These are phyloP conservation scores for Backusella tarrabulga DNA, from an alignment of 192 early-diverging fungal genomes.

Conservation along the genomic window DNA sequence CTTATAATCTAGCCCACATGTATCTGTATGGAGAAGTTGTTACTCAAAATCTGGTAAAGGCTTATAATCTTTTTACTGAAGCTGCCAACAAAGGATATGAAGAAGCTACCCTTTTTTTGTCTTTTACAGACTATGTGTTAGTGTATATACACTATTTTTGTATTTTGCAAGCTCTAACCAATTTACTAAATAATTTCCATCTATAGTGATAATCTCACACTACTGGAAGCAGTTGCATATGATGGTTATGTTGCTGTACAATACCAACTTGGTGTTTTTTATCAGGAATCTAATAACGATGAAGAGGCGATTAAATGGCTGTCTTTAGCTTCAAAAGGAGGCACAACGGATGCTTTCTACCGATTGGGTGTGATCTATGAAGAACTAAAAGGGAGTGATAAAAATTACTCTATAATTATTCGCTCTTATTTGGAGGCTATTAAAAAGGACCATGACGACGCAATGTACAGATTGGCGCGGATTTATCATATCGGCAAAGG, in stretches of 20 bases:
- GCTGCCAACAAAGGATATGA: neutral
- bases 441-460: neutral
- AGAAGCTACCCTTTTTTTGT: too few relatives aligned
- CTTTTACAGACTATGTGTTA: neutral
- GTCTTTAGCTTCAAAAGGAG: neutral
- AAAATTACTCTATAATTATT: neutral
- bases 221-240: neutral
- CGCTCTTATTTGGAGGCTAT: neutral
- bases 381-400: neutral
- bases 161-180: neutral
- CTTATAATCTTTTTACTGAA: too few relatives aligned
- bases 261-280: neutral
- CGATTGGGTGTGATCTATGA: neutral
- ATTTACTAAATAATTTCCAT: too few relatives aligned
- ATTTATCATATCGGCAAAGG: neutral
- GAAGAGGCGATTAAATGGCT: neutral
- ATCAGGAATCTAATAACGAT: neutral
- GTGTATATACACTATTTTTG: neutral
- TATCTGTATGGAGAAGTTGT: too few relatives aligned
- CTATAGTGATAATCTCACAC: neutral
- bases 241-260: neutral
- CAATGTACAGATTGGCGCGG: neutral
- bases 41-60: too few relatives aligned
- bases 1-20: neutral
- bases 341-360: neutral